Base-by-base conservation (phyloP, 805 yeast species). In the Yamadazyma phyllophila region DNA sequence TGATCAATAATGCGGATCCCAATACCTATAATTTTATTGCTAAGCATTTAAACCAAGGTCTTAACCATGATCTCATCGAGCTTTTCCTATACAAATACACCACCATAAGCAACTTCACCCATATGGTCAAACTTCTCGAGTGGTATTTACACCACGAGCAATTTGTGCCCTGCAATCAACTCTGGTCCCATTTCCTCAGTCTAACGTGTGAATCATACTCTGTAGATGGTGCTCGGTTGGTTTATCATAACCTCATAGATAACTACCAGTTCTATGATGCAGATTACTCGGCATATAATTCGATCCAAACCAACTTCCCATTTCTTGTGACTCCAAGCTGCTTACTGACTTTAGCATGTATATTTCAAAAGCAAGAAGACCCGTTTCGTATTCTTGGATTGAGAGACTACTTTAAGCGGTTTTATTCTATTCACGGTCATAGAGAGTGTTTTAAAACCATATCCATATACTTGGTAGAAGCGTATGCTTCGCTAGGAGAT, bases 181-280 rank as follows among this genome's bases (percentile, higher is more conserved):
- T 64, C 20, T 71, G 76, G 76, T 58, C 70, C 1, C 37, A 47
- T 2, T 62, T 59, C 31, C 36, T 64, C 0, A 48, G 62, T 8
- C 41, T 60, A 26, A 63, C 63, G 0, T 53, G 63, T 31, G 59
- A 59, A 11, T 15, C 34, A n/a, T 46, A 37, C 26, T 45, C 49
- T 4, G 16, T 41, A n/a, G 42, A 44, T 15, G 53, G 74, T 0
- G 69, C 72, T 1, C 52, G 57, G 4, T 45, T 69, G 37, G 56
- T 68, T 1, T 71, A 62, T 47, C 73, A 71, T 49, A 65, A 67
- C 35, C 43, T 71, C 8, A 57, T 71, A 3, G 66, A 64, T 38
- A 63, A 66, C 33, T 38, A 48, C 36, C 29, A 37, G n/a, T 43
- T 50, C 29, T 60, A 59, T 42, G 36, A 39, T 7, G 30, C 32